Percentiles rank a stretch among this genome's conserved stretches.
Evolutionary conservation across 2,329 filamentous ascomycete species (phyloP).

Genomic region (Dothidotthia symphoricarpi): DNA sequence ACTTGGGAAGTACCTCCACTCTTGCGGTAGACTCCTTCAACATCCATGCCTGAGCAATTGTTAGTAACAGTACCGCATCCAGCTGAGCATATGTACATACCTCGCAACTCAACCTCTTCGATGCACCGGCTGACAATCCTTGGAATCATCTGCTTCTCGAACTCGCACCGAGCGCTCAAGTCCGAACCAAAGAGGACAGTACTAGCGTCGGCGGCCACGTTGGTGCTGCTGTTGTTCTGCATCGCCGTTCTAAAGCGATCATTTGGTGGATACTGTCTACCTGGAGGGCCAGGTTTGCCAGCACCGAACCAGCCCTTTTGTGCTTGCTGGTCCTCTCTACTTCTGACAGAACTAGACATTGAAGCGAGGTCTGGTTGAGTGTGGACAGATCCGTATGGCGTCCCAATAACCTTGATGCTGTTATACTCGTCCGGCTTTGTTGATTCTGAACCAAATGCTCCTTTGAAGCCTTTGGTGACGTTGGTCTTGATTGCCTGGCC

Average conservation of each 20-base stretch:
- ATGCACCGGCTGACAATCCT: constrained; percentile 91
- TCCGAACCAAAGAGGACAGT: constrained; percentile 84
- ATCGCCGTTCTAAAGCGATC: constrained; percentile 32
- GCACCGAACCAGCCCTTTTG: constrained; percentile 37
- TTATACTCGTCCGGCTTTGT: constrained; percentile 57
- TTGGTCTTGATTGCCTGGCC: constrained; percentile 92
- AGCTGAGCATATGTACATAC: constrained; percentile 40
- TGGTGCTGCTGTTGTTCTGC: constrained; percentile 46
- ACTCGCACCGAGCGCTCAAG: constrained; percentile 78
- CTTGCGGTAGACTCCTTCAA: constrained; percentile 97
- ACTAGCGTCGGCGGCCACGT: constrained; percentile 37
- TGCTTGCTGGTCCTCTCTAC: constrained; percentile 25
- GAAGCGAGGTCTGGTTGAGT: constrained; percentile 36
- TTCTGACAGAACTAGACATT: constrained; percentile 33
- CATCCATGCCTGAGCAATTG: constrained; percentile 66
- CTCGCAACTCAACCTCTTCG: constrained; percentile 90
- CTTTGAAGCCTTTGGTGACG: constrained; percentile 89
- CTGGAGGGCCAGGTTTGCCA: constrained; percentile 19
- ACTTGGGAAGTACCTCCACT: constrained; percentile 90
- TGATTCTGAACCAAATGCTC: constrained; percentile 67
- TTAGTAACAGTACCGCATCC: constrained; percentile 6
- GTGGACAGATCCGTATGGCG: constrained; percentile 40
- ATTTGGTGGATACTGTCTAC: constrained; percentile 12
- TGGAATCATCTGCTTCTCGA: constrained; percentile 84
- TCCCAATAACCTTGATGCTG: constrained; percentile 53